phyloP scores from a whole-genome alignment of 1,284 basidiomycete genomes.

The Rhodotorula sp. region DNA sequence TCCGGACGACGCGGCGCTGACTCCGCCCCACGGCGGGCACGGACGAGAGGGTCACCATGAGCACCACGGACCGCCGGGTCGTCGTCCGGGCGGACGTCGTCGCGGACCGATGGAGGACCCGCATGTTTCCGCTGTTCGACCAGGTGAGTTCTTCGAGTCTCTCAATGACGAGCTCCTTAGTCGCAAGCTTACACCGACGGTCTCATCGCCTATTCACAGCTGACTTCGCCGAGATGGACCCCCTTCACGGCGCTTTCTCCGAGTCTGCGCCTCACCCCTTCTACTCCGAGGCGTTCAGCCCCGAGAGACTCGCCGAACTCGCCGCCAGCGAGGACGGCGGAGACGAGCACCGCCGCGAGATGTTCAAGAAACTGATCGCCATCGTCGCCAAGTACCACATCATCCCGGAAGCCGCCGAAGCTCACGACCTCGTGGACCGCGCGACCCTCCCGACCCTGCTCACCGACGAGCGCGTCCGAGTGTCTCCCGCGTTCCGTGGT shows the following conservation, averaged over 20 bases:
- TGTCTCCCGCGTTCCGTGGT: conserved; percentile 23
- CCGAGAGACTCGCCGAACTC: conserved; percentile 12
- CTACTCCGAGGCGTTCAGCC: conserved; percentile 21
- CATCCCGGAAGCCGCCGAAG: conserved; percentile 8
- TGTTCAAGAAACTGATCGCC: conserved; percentile 36
- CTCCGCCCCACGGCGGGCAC: conserved; percentile 31
- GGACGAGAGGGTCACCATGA: neutral
- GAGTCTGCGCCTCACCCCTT: conserved; percentile 26
- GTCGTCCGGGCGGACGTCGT: neutral
- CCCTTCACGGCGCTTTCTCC: neutral
- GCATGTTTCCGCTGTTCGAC: neutral
- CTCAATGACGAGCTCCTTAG: neutral
- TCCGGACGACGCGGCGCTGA: conserved; percentile 44
- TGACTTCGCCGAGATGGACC: neutral
- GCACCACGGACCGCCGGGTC: neutral
- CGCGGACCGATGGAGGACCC: neutral
- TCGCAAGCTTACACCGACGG: too few species aligned
- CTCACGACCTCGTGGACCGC: conserved; percentile 29
- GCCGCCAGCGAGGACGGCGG: conserved; percentile 14
- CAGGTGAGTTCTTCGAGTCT: neutral
- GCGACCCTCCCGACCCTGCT: conserved; percentile 37
- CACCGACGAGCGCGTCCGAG: conserved; percentile 31
- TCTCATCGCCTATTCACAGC: too few species aligned
- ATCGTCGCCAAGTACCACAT: conserved; percentile 33
- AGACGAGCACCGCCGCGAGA: conserved; percentile 35